Base-by-base conservation (phyloP, 2,329 filamentous ascomycete species). In the Cladosporium sp. region DNA sequence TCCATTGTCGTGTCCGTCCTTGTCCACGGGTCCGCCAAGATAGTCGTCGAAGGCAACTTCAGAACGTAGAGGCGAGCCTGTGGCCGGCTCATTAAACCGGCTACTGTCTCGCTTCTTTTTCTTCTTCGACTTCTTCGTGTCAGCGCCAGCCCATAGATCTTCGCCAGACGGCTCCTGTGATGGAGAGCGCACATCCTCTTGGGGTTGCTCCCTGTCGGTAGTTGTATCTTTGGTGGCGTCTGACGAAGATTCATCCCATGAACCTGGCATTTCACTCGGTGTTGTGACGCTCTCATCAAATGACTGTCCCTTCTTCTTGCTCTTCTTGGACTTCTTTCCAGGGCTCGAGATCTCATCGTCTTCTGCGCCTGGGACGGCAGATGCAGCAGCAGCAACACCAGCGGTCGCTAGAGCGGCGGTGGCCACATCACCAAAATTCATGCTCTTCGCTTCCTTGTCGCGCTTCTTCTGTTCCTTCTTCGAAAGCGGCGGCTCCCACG, bases 21-120 rank as follows among this genome's bases (percentile, higher is more conserved):
- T 20, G 15, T 18, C 9, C 6, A 7, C 30, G 13, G 39, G 30
- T 16, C 32, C 47, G 8, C 38, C 40, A 12, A 42, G n/a, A 25
- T 50, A 50, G 13, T 51, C 72, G 15, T 73, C 64, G 47, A 69
- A 68, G 20, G 68, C 67, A 46, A 72, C 63, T 51, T 74, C 72
- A n/a, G 70, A 65, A 22, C 72, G 60, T 29, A 75, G 60, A 5
- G 72, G 72, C 20, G 71, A 74, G 50, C 69, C 68, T 8, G 70
- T 63, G 15, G 65, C 64, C 7, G 66, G 63, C 19, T 69, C 68
- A 29, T 69, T 70, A 53, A 69, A 72, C 25, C 61, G 65, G 43
- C 66, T 63, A 48, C 69, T 73, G 40, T 67, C 65, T 30, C 72
- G 66, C 59, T 72, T 76, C 30, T 59, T 61, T 59, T 67, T 76